Percentiles rank a stretch among this genome's conserved stretches.
Evolutionary conservation across 1,284 basidiomycete species (phyloP).

Genomic region (Meira nashicola): DNA sequence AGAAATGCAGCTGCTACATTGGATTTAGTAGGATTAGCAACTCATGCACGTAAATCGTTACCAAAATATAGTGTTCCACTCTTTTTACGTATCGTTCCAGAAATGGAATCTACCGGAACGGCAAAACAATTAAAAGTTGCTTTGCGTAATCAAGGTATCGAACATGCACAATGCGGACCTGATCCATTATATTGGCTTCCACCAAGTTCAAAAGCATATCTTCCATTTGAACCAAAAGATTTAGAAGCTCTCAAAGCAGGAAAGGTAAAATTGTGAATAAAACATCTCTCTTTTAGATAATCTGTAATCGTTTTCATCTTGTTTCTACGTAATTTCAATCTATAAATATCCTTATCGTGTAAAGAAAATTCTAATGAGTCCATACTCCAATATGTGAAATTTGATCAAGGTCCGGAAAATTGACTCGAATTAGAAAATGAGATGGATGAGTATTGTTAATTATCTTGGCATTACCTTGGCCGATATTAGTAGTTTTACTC

Average conservation of each 20-base stretch:
- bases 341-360: too few species aligned
- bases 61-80: conserved; percentile 54
- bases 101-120: conserved; percentile 47
- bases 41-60: conserved; percentile 36
- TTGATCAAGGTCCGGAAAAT: too few species aligned
- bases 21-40: conserved; percentile 40
- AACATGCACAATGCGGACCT: conserved; percentile 35
- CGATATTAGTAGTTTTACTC: too few species aligned
- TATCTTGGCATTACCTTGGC: too few species aligned
- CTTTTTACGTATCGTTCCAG: conserved; percentile 48
- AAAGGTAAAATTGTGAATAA: conserved; percentile 29
- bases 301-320: too few species aligned
- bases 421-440: too few species aligned
- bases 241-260: conserved; percentile 32
- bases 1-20: conserved; percentile 16
- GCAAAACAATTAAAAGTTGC: conserved; percentile 51
- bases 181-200: conserved; percentile 44
- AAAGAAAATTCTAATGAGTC: too few species aligned
- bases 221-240: conserved; percentile 33
- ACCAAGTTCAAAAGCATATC: conserved; percentile 30
- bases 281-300: neutral
- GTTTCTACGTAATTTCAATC: too few species aligned
- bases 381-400: too few species aligned
- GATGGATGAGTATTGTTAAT: too few species aligned
- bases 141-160: conserved; percentile 50